Evolutionary conservation across 116 monocot genomes (phyloP).

Genomic region (Trichopus zeylanicus): DNA sequence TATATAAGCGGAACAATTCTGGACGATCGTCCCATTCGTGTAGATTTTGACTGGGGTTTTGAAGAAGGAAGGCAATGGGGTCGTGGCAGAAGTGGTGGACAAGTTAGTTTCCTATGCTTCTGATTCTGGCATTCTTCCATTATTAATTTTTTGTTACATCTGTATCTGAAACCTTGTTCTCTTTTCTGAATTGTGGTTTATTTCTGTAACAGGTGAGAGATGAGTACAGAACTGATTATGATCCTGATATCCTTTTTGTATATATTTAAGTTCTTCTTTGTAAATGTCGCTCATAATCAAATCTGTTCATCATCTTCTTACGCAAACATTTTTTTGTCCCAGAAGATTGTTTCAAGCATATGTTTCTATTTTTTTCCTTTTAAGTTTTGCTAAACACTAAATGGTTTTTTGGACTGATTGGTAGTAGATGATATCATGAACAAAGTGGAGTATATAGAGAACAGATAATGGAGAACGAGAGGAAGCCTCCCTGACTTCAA

Average conservation of each 20-base stretch:
- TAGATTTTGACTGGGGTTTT: conserved; percentile 99
- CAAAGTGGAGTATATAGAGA: too few relatives aligned
- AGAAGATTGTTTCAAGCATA: too few relatives aligned
- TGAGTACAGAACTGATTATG: conserved; percentile 98
- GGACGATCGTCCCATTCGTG: conserved; percentile 96
- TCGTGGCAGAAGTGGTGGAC: conserved; percentile 98
- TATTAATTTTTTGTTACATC: background rate
- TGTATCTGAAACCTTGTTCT: background rate
- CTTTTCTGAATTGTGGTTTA: conserved; percentile 5
- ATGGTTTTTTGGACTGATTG: too few relatives aligned
- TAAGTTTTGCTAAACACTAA: too few relatives aligned
- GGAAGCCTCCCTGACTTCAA: too few relatives aligned
- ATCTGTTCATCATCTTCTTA: too few relatives aligned
- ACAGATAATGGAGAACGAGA: too few relatives aligned
- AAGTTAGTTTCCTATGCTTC: conserved; percentile 27
- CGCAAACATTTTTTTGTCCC: too few relatives aligned
- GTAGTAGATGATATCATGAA: too few relatives aligned
- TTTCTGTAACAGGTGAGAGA: conserved; percentile 71
- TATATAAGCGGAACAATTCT: conserved; percentile 98
- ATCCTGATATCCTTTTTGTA: conserved; percentile 97
- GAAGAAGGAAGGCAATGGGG: conserved; percentile 99
- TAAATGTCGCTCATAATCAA: too few relatives aligned
- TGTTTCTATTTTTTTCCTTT: too few relatives aligned
- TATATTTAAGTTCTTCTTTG: too few relatives aligned
- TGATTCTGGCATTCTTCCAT: background rate